Conservation (phyloP, 2,329 filamentous ascomycete species). For the Mariannaea sp. region DNA sequence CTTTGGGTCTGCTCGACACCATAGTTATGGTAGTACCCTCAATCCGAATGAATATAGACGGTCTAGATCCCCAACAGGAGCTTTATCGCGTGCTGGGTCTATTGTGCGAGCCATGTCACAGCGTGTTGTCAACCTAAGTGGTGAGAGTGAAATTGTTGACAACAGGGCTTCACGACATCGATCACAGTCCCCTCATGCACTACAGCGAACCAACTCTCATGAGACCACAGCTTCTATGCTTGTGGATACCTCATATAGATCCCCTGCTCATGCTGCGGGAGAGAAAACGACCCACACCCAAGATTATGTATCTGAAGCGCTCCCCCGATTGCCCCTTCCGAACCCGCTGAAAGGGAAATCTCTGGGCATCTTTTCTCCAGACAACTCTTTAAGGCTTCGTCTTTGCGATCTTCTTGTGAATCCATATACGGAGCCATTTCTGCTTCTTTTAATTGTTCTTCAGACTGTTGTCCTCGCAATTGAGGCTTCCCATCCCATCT, state of each 20-base stretch:
- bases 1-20: conserved; percentile 53
- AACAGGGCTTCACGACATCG: conserved; percentile 67
- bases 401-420: conserved; percentile 87
- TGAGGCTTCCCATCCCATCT: conserved; percentile 76
- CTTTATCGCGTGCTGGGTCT: conserved; percentile 71
- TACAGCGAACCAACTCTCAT: conserved; percentile 38
- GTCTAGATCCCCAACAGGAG: conserved; percentile 68
- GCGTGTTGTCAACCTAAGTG: conserved; percentile 95
- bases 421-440: conserved; percentile 82
- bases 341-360: conserved; percentile 90
- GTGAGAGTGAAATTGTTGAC: conserved; percentile 84
- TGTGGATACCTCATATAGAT: conserved; percentile 57
- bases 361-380: conserved; percentile 79
- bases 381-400: conserved; percentile 73
- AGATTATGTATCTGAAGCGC: conserved; percentile 25
- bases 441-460: conserved; percentile 83
- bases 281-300: conserved; percentile 50
- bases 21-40: conserved; percentile 62
- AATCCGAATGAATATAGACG: conserved; percentile 56
- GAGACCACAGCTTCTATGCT: conserved; percentile 43
- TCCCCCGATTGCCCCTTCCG: conserved; percentile 28
- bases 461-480: conserved; percentile 89
- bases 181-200: conserved; percentile 60
- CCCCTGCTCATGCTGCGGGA: conserved; percentile 50
- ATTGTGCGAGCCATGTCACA: conserved; percentile 90